These are phyloP conservation scores for Microbotryomycetes sp. DNA, from an alignment of 1,284 basidiomycete species.

Conservation along the genomic window DNA sequence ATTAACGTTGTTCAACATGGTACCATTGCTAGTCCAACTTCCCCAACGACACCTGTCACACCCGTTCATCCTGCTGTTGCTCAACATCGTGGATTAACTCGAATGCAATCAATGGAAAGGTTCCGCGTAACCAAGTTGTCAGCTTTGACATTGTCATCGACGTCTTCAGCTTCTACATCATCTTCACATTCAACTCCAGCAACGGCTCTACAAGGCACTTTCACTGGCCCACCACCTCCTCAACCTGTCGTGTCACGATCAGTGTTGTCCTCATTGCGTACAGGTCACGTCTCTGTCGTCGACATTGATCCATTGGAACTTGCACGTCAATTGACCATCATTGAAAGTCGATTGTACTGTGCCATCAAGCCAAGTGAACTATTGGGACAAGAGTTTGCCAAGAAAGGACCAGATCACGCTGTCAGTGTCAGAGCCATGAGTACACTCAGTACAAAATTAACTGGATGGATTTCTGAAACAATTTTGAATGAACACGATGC, in stretches of 20 bases:
- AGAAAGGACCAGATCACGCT: conserved; percentile 33
- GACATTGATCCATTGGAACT: conserved; percentile 71
- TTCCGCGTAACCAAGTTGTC: conserved; percentile 8
- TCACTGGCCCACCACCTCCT: conserved; percentile 40
- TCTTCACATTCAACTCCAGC: neutral
- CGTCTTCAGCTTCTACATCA: conserved; percentile 3
- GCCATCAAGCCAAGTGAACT: conserved; percentile 45
- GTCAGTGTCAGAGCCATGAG: conserved; percentile 44
- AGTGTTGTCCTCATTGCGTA: conserved; percentile 50
- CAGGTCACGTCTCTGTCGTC: conserved; percentile 57
- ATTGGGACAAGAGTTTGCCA: conserved; percentile 42
- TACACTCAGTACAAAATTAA: conserved; percentile 44
- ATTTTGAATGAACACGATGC: conserved; percentile 45
- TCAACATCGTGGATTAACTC: conserved; percentile 33
- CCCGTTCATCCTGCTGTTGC: conserved; percentile 28
- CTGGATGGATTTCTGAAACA: conserved; percentile 47
- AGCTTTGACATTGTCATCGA: conserved; percentile 3
- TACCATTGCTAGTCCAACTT: conserved; percentile 47
- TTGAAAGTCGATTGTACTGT: conserved; percentile 42
- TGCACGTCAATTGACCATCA: conserved; percentile 51
- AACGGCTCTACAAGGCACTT: neutral
- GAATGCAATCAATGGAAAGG: neutral
- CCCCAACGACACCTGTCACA: conserved; percentile 21
- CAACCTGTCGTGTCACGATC: conserved; percentile 74
- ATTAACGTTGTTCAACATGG: conserved; percentile 16